A percentile compares a stretch with the other conserved stretches of the same genome.
These are phyloP conservation scores for Guadua angustifolia DNA, from an alignment of 176 grass and related monocot species.

Conservation along the genomic window DNA sequence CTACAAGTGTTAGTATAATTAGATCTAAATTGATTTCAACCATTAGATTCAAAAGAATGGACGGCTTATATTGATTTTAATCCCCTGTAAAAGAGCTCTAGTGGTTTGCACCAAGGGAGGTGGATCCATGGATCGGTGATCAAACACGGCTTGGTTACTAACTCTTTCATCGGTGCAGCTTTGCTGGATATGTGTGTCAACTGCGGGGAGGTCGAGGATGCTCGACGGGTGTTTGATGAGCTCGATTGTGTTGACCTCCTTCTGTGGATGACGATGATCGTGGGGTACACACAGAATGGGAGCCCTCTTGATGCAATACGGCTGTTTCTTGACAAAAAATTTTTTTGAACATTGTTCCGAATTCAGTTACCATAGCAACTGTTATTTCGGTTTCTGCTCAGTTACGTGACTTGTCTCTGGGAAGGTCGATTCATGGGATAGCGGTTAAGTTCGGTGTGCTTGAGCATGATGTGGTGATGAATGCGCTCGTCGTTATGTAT, in stretches of 20 bases:
- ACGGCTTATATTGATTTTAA: too few relatives aligned
- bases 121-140: constrained; percentile 67
- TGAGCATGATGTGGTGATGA: constrained; percentile 49
- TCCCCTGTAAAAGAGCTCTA: too few relatives aligned
- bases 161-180: constrained; percentile 52
- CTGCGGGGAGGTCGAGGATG: constrained; percentile 55
- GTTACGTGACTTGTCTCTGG: constrained; percentile 42
- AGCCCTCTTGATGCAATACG: constrained; percentile 58
- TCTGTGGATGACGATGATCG: constrained; percentile 75
- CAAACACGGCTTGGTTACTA: constrained; percentile 43
- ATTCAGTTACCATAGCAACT: constrained; percentile 57
- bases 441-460: constrained; percentile 50
- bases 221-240: constrained; percentile 46
- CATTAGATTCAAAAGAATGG: too few relatives aligned
- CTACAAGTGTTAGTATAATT: too few relatives aligned
- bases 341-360: constrained; percentile 34
- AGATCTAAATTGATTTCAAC: too few relatives aligned
- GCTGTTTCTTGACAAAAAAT: constrained; percentile 47
- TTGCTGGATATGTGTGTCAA: constrained; percentile 76
- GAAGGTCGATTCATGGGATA: constrained; percentile 57
- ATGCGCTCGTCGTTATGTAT: constrained; percentile 68
- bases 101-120: constrained; percentile 57
- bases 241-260: constrained; percentile 49
- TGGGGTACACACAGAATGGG: constrained; percentile 61
- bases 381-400: constrained; percentile 65